Base-by-base conservation (phyloP, 495 filamentous ascomycete genomes). In the Aspergillus mulundensis region DNA sequence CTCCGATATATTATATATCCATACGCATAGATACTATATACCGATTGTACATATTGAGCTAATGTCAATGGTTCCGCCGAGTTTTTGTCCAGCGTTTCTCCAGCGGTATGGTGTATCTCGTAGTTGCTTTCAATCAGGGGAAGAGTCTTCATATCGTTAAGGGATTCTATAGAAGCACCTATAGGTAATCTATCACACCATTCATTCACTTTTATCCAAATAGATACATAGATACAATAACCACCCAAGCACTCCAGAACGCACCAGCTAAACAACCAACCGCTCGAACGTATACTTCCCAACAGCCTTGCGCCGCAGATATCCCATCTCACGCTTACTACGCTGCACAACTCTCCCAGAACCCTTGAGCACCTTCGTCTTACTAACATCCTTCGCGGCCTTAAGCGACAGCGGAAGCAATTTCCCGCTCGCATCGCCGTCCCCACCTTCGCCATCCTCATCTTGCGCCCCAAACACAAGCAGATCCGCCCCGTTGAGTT, bases 261-360 rank as follows among this genome's bases (percentile, higher is more conserved):
- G 4, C 21, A 15, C 19, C 14, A 52, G 41, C 53, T 73, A 86
- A 54, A 90, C 71, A 49, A 81, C 66, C 54, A 93, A 85, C 66
- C 81, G 79, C 65, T 91, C 86, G 53, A 91, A 80, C 23, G 87
- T 88, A 74, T 95, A 95, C 57, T 86, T 81, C 38, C 84, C 84
- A 43, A 86, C 82, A 50, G 84, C 86, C 73, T 85, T 84, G 63
- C 87, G 87, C 42, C 82, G 81, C 58, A 90, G 69, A 64, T 85
- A 80, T 11, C 87, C 88, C 51, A 86, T 85, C 67, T 94, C 85
- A 68, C 90, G 73, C 53, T 57, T 73, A 59, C 76, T 87, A 60
- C 88, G 78, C 59, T 74, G 66, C 59, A 84, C 78, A 14, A 87
- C 70, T 67, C 89, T 86, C 16, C 78, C 77, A 11, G 75, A 74